Base-by-base conservation (phyloP, 2,329 filamentous ascomycete species). In the Calonectria ilicicola region DNA sequence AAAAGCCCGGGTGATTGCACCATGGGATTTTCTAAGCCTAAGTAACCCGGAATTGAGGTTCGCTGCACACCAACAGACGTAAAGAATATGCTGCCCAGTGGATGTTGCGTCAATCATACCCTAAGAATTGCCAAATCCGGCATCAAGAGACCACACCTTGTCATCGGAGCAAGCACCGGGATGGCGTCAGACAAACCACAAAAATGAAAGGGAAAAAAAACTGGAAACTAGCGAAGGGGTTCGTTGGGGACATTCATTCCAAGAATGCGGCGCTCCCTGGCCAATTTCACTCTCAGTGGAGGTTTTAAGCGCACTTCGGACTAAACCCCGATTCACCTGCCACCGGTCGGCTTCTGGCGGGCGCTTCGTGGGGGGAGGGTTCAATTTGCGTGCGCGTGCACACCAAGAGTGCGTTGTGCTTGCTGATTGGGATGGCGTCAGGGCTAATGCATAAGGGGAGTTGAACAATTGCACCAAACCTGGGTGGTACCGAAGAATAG, bases 321-420 rank as follows among this genome's bases (percentile, higher is more conserved):
- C 44, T 66, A 67, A 67, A 64, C 53, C 23, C 69, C 69, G 69
- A 67, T 40, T 29, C 29, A 53, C 35, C 40, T 27, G 12, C 23
- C 26, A 12, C 58, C 44, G 53, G 44, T 71, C 56, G 69, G 69
- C 38, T 23, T 67, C 46, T 35, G 46, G 56, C 69, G 38, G 46
- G 53, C 56, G 53, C 27, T 51, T 42, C 44, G 51, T 38, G 63
- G 64, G 49, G 63, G 32, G 51, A 40, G 53, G 53, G 49, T 26
- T 26, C 26, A 53, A 21, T 53, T 21, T 26, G 27, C 12, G 38
- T 42, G 53, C 46, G 46, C 38, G 21, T 32, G 46, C 63, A 53
- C 46, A 47, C 47, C 69, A 67, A 56, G 53, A 44, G 69, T 64
- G 69, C 46, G 56, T 56, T 58, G 64, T 46, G 53, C 53, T 40